Base-by-base conservation (phyloP, 164 flowering plant genomes). In the Aristolochia fimbriata region DNA sequence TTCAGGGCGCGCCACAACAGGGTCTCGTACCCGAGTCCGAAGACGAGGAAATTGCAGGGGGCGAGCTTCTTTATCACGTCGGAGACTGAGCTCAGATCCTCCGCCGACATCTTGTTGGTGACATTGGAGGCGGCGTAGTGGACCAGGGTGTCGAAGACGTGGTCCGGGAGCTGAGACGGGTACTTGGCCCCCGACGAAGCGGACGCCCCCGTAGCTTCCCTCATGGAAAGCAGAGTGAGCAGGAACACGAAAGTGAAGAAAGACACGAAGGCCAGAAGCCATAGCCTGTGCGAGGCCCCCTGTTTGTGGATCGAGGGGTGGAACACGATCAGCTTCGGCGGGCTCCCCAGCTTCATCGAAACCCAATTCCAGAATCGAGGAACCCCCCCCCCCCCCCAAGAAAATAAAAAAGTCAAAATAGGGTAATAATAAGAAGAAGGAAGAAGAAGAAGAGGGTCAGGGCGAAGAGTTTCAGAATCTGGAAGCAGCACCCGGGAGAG, bases 11-110 rank as follows among this genome's bases (percentile, higher is more conserved):
- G 68, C 91, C 91, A 93, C 59, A 93, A 77, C 24, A 81, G 86
- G 66, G 88, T 81, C 65, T 93, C 98, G 77, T 77, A 92, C 55
- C 85, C 82, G 56, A 93, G 77, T 15, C 98, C 96, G 71, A 93
- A 93, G 31, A 88, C 55, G 60, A 93, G 88, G 77, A 93, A 58
- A 67, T 90, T 86, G 61, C 88, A 82, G 6, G 81, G 74, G 19
- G 77, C 25, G 70, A 83, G 77, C 58, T 58, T 65, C 43, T 58
- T 71, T 71, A 88, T 79, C 9, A 73, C 73, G 67, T 70, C 52
- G 59, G 87, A 70, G 50, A 88, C 65, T 68, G 79, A 30, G 45
- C 59, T 61, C 60, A 87, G 75, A 58, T 91, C 96, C 13, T 71
- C 21, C 31, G 70, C n/a, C 46, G 90, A 55, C 91, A 91, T 83